Conservation (phyloP, 306 rosid genomes). For the Lathyrus oleraceus region DNA sequence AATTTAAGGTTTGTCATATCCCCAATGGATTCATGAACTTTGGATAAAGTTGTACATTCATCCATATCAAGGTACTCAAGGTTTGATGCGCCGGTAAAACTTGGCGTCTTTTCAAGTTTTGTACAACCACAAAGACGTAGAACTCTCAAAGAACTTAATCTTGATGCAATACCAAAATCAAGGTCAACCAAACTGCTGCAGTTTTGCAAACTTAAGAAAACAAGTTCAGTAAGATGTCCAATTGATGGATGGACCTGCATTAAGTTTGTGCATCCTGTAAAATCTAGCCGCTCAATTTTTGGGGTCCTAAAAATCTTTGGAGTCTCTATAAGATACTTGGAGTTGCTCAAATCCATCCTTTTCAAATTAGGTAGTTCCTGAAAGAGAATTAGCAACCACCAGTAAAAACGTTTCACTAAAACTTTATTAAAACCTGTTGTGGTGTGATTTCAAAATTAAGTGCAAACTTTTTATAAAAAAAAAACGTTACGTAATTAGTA, state of each 20-base stretch:
- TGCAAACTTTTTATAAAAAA: too few relatives aligned
- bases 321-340: slow-evolving; percentile 16
- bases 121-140: slow-evolving; percentile 23
- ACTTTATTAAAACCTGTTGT: not conserved
- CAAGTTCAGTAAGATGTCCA: slow-evolving; percentile 9
- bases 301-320: slow-evolving; percentile 13
- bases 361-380: not conserved
- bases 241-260: not conserved
- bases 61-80: slow-evolving; percentile 30
- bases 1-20: not conserved
- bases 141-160: slow-evolving; percentile 1
- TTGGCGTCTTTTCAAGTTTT: not conserved
- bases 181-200: slow-evolving; percentile 23
- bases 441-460: not conserved
- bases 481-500: too few relatives aligned
- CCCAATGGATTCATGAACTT: not conserved
- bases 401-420: not conserved
- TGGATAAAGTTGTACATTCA: slow-evolving; percentile 19
- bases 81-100: slow-evolving; percentile 2
- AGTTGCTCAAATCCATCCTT: slow-evolving; percentile 27
- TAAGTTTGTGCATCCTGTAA: not conserved
- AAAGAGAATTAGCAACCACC: not conserved
- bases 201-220: slow-evolving; percentile 9
- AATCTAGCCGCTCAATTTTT: not conserved
- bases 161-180: not conserved